Conservation (phyloP, 106 monocot genomes). For the Phalaenopsis equestris region DNA sequence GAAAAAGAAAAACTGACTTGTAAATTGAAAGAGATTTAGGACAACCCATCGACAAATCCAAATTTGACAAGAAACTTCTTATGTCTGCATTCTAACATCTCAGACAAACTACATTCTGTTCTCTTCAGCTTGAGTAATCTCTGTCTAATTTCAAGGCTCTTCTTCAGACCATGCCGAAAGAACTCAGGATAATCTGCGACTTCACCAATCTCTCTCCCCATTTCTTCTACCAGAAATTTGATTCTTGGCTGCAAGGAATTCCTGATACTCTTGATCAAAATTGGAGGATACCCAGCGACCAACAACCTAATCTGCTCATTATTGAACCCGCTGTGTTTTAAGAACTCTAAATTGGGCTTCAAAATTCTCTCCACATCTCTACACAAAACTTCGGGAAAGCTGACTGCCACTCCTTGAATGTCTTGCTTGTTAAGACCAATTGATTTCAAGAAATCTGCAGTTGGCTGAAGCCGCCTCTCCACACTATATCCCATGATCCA, state of each 20-base stretch:
- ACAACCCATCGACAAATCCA: conserved; percentile 13
- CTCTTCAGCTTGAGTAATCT: conserved; percentile 47
- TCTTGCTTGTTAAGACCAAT: conserved; percentile 45
- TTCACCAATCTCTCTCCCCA: conserved; percentile 69
- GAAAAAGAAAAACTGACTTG: neutral
- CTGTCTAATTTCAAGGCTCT: conserved; percentile 66
- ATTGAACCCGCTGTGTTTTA: conserved; percentile 47
- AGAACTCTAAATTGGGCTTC: conserved; percentile 54
- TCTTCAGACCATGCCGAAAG: conserved; percentile 80
- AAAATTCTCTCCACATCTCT: conserved; percentile 68
- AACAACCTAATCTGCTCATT: conserved; percentile 37
- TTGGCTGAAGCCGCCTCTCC: conserved; percentile 63
- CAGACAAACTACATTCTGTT: conserved; percentile 52
- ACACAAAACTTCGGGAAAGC: conserved; percentile 66
- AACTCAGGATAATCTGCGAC: conserved; percentile 61
- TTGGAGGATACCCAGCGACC: conserved; percentile 70
- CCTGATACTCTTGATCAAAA: conserved; percentile 80
- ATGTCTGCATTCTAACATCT: conserved; percentile 69
- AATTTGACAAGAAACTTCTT: conserved; percentile 66
- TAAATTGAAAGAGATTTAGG: neutral
- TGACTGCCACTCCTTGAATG: conserved; percentile 44
- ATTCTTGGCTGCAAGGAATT: conserved; percentile 76
- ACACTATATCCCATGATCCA: conserved; percentile 87
- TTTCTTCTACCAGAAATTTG: conserved; percentile 64
- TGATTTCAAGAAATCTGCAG: conserved; percentile 66